Percentiles rank a stretch among this genome's conserved stretches.
These are phyloP conservation scores for Skeletonema potamos DNA, from an alignment of 108 stramenopile genomes.

Conservation along the genomic window DNA sequence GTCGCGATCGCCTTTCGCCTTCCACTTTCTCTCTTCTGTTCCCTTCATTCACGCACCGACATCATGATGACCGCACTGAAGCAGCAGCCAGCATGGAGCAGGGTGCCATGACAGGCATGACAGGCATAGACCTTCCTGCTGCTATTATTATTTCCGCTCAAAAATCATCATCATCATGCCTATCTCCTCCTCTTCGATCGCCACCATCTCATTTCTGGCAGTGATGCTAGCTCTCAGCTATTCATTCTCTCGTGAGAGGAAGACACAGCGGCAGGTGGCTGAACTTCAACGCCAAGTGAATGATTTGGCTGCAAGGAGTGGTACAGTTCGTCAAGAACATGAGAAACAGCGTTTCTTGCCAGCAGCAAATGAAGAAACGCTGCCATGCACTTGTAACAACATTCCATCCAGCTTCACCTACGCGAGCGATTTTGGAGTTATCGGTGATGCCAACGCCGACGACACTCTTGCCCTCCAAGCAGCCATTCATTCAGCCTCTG, in stretches of 20 bases:
- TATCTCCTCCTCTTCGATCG: not conserved
- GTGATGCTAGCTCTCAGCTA: not conserved
- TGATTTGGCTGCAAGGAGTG: not conserved
- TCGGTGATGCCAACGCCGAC: constrained; percentile 19
- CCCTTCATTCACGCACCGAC: too few species aligned
- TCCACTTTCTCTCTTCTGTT: too few species aligned
- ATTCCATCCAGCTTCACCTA: constrained; percentile 12
- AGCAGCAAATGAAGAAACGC: not conserved
- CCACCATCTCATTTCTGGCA: not conserved
- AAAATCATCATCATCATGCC: not conserved
- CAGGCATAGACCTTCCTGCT: too few species aligned
- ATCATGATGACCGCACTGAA: too few species aligned
- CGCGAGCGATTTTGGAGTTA: constrained; percentile 18
- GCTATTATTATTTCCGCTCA: too few species aligned
- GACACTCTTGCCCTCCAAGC: constrained; percentile 29
- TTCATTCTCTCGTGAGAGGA: not conserved
- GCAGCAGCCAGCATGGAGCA: too few species aligned
- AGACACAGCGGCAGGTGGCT: not conserved
- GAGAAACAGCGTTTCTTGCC: not conserved
- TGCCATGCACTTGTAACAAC: not conserved
- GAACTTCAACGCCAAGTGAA: not conserved
- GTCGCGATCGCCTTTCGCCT: too few species aligned
- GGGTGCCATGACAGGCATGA: too few species aligned
- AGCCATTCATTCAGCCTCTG: constrained; percentile 17
- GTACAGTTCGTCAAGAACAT: not conserved